Evolutionary conservation across 768 basidiomycete genomes (phyloP).

Genomic region (Trametes elegans): DNA sequence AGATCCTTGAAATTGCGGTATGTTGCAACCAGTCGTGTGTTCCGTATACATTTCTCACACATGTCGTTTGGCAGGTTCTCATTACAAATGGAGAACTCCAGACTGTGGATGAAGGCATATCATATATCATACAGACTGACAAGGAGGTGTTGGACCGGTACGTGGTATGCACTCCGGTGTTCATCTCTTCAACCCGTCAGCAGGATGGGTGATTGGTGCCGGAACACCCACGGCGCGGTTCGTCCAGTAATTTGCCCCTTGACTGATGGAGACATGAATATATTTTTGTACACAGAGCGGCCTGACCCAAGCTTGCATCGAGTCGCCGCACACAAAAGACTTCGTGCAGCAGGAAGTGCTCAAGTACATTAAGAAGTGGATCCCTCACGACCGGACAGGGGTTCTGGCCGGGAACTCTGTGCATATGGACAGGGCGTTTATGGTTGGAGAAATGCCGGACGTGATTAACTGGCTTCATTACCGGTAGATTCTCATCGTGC

Average conservation of each 20-base stretch:
- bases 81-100: conserved; percentile 86
- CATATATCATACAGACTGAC: conserved; percentile 72
- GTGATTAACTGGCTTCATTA: conserved; percentile 80
- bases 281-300: conserved; percentile 56
- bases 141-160: conserved; percentile 69
- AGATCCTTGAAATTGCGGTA: conserved; percentile 83
- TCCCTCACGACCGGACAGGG: conserved; percentile 60
- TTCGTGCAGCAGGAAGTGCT: conserved; percentile 62
- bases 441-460: conserved; percentile 77
- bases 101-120: conserved; percentile 75
- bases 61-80: conserved; percentile 53
- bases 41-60: neutral
- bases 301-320: conserved; percentile 74
- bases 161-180: conserved; percentile 24
- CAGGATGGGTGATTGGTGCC: conserved; percentile 92
- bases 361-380: conserved; percentile 81
- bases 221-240: conserved; percentile 73
- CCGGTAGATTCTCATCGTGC: conserved; percentile 53
- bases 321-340: conserved; percentile 61
- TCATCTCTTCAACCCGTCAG: neutral
- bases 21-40: conserved; percentile 62
- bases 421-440: conserved; percentile 74
- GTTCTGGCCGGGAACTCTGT: conserved; percentile 89
- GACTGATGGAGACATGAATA: neutral
- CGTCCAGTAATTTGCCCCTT: conserved; percentile 19